Conservation (phyloP, 2,329 filamentous ascomycete genomes). For the Lecanicillium sp. region DNA sequence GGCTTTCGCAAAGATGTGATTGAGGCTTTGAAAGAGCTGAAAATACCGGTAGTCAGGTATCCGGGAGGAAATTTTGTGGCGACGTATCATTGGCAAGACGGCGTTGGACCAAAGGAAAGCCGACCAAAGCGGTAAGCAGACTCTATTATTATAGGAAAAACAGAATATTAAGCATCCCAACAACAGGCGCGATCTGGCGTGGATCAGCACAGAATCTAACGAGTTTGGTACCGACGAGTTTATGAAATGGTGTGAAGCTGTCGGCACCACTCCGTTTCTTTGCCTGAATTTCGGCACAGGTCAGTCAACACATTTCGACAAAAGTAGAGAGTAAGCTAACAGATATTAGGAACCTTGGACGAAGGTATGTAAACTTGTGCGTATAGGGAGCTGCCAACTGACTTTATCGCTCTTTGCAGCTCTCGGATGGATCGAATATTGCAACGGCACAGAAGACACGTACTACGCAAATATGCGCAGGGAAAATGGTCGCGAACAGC, state of each 20-base stretch:
- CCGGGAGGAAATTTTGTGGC: constrained; percentile 80
- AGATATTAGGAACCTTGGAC: constrained; percentile 26
- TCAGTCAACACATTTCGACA: constrained; percentile 9
- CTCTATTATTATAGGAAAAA: neutral
- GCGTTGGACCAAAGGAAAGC: constrained; percentile 63
- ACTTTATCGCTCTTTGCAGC: constrained; percentile 32
- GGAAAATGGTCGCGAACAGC: constrained; percentile 65
- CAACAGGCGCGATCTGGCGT: constrained; percentile 63
- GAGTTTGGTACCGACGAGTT: constrained; percentile 83
- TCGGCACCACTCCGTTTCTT: constrained; percentile 71
- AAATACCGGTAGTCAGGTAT: constrained; percentile 70
- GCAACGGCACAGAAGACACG: constrained; percentile 66
- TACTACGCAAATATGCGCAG: constrained; percentile 76
- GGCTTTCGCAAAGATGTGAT: constrained; percentile 77
- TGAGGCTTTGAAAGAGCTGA: constrained; percentile 61
- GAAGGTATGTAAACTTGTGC: no score
- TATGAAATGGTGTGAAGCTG: constrained; percentile 67
- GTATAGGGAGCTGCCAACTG: neutral
- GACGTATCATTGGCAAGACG: constrained; percentile 80
- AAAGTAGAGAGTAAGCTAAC: constrained; percentile 4
- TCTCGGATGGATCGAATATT: constrained; percentile 78
- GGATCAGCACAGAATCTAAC: constrained; percentile 69
- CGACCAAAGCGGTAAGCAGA: constrained; percentile 40
- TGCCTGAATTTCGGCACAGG: constrained; percentile 77
- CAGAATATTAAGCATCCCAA: constrained; percentile 1